phyloP scores from a whole-genome alignment of 2,329 filamentous ascomycete genomes.

The Fusarium devonianum region DNA sequence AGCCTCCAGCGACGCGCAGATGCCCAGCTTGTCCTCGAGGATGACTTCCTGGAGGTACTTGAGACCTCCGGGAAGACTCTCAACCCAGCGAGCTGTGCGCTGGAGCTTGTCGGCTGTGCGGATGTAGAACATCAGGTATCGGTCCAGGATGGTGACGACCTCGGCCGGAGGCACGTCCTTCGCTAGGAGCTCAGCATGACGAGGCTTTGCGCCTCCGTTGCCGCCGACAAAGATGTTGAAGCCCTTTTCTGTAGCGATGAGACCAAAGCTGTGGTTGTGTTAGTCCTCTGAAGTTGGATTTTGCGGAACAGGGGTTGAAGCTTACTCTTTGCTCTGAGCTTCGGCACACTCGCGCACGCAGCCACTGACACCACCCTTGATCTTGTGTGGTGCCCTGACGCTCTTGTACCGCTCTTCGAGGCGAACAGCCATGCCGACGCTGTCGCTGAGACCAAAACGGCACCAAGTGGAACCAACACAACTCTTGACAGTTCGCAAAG shows the following conservation, averaged over 20 bases:
- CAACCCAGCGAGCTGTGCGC: slow-evolving; percentile 87
- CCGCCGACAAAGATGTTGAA: slow-evolving; percentile 93
- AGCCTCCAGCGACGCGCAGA: slow-evolving; percentile 81
- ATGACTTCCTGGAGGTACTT: slow-evolving; percentile 83
- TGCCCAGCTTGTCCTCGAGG: slow-evolving; percentile 84
- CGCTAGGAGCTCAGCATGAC: slow-evolving; percentile 81
- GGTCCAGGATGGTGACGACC: slow-evolving; percentile 83
- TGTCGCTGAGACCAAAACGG: slow-evolving; percentile 86
- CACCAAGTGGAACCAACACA: slow-evolving; percentile 95
- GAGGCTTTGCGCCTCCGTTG: slow-evolving; percentile 86
- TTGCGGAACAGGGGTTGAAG: slow-evolving; percentile 11
- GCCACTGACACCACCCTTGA: slow-evolving; percentile 88
- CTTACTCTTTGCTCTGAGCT: slow-evolving; percentile 88
- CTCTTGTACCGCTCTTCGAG: slow-evolving; percentile 92
- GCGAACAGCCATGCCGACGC: slow-evolving; percentile 87
- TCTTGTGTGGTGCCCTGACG: slow-evolving; percentile 86
- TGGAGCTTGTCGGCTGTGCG: slow-evolving; percentile 90
- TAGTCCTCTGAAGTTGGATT: slow-evolving; percentile 6
- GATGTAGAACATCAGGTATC: slow-evolving; percentile 93
- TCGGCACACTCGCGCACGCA: slow-evolving; percentile 94
- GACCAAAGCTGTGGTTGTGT: slow-evolving; percentile 69
- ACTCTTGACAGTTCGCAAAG: slow-evolving; percentile 86
- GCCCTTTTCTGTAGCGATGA: slow-evolving; percentile 91
- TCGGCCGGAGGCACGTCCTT: slow-evolving; percentile 86
- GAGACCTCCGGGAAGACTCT: slow-evolving; percentile 83